Evolutionary conservation across 2,329 filamentous ascomycete species (phyloP).

Genomic region (Fusarium vanettenii): DNA sequence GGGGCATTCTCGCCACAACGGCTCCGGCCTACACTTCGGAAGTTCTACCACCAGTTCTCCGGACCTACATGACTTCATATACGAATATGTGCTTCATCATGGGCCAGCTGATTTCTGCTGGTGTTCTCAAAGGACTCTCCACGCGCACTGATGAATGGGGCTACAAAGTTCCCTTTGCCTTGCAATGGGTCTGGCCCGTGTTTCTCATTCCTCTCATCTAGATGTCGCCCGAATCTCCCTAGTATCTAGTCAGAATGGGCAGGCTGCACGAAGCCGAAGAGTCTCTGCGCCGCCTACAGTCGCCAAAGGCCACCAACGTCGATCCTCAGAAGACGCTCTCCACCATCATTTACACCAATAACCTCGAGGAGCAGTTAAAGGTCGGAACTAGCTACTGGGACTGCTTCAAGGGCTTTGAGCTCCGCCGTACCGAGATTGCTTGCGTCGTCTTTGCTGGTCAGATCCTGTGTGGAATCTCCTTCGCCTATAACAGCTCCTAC

Average conservation of each 20-base stretch:
- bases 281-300: slow-evolving; percentile 46
- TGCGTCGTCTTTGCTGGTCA: slow-evolving; percentile 50
- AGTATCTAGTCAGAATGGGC: slow-evolving; percentile 54
- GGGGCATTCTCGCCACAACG: slow-evolving; percentile 57
- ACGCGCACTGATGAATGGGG: slow-evolving; percentile 52
- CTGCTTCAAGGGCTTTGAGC: slow-evolving; percentile 56
- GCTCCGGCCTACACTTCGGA: slow-evolving; percentile 60
- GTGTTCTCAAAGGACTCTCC: slow-evolving; percentile 35
- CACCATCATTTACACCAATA: slow-evolving; percentile 55
- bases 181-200: slow-evolving; percentile 61
- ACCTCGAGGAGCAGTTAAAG: slow-evolving; percentile 49
- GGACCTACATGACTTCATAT: slow-evolving; percentile 56
- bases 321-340: slow-evolving; percentile 51
- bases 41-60: slow-evolving; percentile 49
- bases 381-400: slow-evolving; percentile 53
- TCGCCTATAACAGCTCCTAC: slow-evolving; percentile 38
- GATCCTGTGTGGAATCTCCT: slow-evolving; percentile 47
- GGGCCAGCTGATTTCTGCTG: slow-evolving; percentile 56
- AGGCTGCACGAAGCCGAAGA: slow-evolving; percentile 48
- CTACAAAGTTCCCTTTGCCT: slow-evolving; percentile 58
- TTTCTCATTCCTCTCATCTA: slow-evolving; percentile 52
- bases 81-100: slow-evolving; percentile 60
- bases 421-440: slow-evolving; percentile 51
- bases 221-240: slow-evolving; percentile 60
- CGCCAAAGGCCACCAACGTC: slow-evolving; percentile 33